phyloP scores from a whole-genome alignment of 2,329 filamentous ascomycete species.

The Sporothrix schenckii region DNA sequence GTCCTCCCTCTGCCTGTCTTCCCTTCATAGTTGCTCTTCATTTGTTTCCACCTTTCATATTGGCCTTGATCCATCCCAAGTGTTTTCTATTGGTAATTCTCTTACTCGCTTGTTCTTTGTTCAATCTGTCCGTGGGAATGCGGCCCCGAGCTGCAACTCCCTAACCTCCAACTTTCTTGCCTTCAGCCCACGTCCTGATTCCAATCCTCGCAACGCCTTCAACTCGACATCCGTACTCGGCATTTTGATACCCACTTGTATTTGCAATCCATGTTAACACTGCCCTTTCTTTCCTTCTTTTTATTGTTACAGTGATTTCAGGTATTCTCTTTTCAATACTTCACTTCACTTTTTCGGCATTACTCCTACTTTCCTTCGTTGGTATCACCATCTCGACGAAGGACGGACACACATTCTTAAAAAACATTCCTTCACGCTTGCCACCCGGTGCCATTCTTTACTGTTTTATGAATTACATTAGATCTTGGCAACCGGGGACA shows the following conservation, averaged over 20 bases:
- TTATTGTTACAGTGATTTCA: not conserved
- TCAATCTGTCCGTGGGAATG: not conserved
- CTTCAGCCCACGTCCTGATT: not conserved
- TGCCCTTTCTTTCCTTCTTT: not conserved
- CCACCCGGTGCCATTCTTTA: slow-evolving; percentile 20
- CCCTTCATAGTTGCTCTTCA: not conserved
- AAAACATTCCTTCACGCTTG: not conserved
- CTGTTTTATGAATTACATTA: slow-evolving; percentile 20
- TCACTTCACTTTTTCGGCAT: not conserved
- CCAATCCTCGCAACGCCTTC: not conserved
- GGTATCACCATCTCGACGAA: not conserved
- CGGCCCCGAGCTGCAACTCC: not conserved
- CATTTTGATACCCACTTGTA: not conserved
- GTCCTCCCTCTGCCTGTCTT: not conserved
- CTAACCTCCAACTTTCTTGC: not conserved
- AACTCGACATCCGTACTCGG: not conserved
- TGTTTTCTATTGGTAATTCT: slow-evolving; percentile 16
- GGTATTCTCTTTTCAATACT: not conserved
- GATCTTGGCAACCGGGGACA: slow-evolving; percentile 24
- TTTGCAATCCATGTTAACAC: not conserved
- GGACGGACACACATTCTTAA: not conserved
- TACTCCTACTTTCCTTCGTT: not conserved
- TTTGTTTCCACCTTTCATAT: not conserved
- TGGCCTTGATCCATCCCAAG: not conserved
- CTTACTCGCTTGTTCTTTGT: not conserved